Base-by-base conservation (phyloP, 1,139 yeast species). In the Geotrichum histeridarum region DNA sequence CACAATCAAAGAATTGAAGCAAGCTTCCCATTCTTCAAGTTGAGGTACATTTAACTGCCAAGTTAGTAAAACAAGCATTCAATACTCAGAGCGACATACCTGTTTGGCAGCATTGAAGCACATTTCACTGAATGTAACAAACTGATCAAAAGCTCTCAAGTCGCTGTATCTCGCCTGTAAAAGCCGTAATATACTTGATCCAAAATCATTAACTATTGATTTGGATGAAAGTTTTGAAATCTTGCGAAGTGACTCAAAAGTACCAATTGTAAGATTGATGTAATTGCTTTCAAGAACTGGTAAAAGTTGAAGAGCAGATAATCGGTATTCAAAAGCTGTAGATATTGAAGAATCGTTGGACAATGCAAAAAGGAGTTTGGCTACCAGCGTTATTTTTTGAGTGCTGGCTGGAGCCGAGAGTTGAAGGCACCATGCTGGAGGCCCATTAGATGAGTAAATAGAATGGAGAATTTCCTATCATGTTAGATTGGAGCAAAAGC, bases 281-380 rank as follows among this genome's bases (percentile, higher is more conserved):
- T 53, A 57, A 1, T 42, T 51, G 11, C 43, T 42, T 31, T 59
- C 61, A 5, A 54, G 43, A 9, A 8, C 22, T 0, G 62, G 62
- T 1, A 58, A 31, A 6, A 60, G 27, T 30, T 48, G 39, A 2
- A 61, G 42, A 15, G 61, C 62, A 8, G 54, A 43, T 2, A 59
- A 36, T 7, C 62, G 48, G 44, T 55, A 56, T 32, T 58, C 55
- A 47, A 60, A 59, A 2, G 61, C 55, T 0, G 59, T 54, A 8
- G 42, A 46, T n/a, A 55, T 36, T 2, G 62, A 51, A 1, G 58
- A 51, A 5, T 56, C 50, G 47, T 60, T 59, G 22, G 62, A 60
- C 27, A 61, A 38, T 42, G 61, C 53, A 43, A 60, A 49, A 3
- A 59, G 42, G 12, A 61, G 53, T 47, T 58, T 58, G 8, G 57